Evolutionary conservation across 768 basidiomycete species (phyloP), one percentile per base, ranked within the genome.

Genomic region (Auriscalpium orientale): DNA sequence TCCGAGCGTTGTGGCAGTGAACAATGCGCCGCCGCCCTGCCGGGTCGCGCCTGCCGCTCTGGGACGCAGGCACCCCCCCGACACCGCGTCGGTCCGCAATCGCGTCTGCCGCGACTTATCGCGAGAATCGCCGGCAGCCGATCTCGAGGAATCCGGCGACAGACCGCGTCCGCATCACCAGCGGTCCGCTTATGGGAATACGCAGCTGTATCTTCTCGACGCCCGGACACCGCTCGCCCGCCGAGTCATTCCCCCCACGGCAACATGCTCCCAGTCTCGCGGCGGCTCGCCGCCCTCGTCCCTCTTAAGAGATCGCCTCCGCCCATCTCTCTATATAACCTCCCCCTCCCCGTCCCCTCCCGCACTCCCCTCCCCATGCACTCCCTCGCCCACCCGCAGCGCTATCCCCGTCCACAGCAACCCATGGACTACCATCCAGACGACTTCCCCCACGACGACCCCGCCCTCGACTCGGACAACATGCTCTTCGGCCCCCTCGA

Each of bases 401-500:
- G 59, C 54, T 49, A 64, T 62, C 58, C 56, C 64, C 53, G 56
- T 63, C 61, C 49, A 63, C 64, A 8, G 67, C 67, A 67, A 20
- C 40, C 46, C 49, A 60, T 67, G 45, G 65, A 65, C 56, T 53
- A 63, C 59, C 62, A 60, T 56, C 61, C 61, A 54, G 66, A 69
- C 45, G 37, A 59, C 22, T 56, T 65, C 49, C 60, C 65, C 37
- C 74, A 72, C 64, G 68, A 72, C 57, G 55, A 63, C 53, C 62
- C 69, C 51, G 35, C 66, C 46, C 59, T 68, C n/a, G 79, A 81
- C 63, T 61, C 67, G 21, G 79, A 82, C 65, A 75, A 79, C 56
- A 72, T 82, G 71, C 75, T 83, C 67, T 83, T 85, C 64, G 80
- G 79, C 51, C 60, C 60, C 60, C 70, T 81, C 66, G 82, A 85